Evolutionary conservation across 2,329 filamentous ascomycete genomes (phyloP), one percentile per base, ranked within the genome.

Genomic region (Colletotrichum nymphaeae): DNA sequence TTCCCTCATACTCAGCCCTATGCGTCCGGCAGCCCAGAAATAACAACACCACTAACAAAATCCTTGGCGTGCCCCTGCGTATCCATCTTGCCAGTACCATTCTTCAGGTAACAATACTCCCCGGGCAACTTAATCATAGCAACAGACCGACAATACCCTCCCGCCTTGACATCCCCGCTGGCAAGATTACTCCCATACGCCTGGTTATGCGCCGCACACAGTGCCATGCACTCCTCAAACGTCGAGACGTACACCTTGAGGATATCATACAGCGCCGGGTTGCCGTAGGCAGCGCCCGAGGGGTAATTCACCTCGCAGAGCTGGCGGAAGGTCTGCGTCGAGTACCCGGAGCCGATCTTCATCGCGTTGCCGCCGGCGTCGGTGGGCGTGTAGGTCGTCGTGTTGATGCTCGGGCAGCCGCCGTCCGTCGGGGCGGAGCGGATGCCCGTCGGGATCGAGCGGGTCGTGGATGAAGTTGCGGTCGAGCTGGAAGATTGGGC

Each of bases 61-160:
- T 32, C 22, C n/a, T 67, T 19, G 0, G 76, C 63, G 2, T 62
- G 26, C 0, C 72, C 72, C 30, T 63, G 63, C 11, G 74, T 76
- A 14, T 75, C 64, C 46, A 72, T 72, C 19, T 53, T 69, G 5
- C 75, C 74, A 16, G 76, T 77, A 3, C 66, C 74, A 37, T 77
- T 77, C 69, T 77, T 77, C 30, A 77, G 57, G 28, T 76, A 77
- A 67, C 76, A 77, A 19, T 75, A 77, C 57, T 74, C 76, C 5
- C 76, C 76, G 1, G 67, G 42, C 11, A 19, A 55, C 67, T 77
- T 76, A 26, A 76, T 71, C 63, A 78, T 72, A n/a, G 70, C 62
- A 28, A 76, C 75, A 37, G 73, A 74, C 32, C 69, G 63, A 19
- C 75, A 75, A 6, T 67, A 65, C 5, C 75, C 75, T 14, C 59